Base-by-base conservation (phyloP, 2,329 filamentous ascomycete species). In the Xylaria hypoxylon region DNA sequence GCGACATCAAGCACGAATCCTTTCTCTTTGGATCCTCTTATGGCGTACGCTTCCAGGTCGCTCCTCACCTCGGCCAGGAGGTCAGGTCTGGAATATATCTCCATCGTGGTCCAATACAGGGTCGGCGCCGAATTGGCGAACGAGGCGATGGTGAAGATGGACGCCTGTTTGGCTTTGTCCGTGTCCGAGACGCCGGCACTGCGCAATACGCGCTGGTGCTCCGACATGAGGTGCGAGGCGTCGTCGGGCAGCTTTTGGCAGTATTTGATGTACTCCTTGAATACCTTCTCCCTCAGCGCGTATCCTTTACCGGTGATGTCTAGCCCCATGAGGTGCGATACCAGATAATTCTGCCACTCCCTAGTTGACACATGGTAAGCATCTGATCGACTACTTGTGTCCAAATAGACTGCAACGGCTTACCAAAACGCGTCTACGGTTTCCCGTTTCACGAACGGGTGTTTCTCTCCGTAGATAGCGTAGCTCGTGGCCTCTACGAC, bases 71-170 rank as follows among this genome's bases (percentile, higher is more conserved):
- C 77, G 0, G 67, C 59, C 5, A 84, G 75, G 0, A 84, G 71
- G 0, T 71, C 71, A 0, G 79, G 77, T 0, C 78, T 74, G 5
- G 79, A 79, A 70, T 77, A 82, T 22, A 85, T 71, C 42, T 83
- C 76, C 68, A 77, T 79, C 0, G 85, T 44, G 2, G 80, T 62
- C 83, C 83, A 85, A 70, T 84, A 85, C 1, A 74, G 72, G 1
- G 80, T 76, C 0, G 80, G 79, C 13, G 77, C 72, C 0, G 81
- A 81, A 68, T 85, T 85, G 44, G 76, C 76, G 2, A 81, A 71
- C 35, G 81, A 66, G 0, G 75, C 82, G 10, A 82, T 59, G 53
- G 61, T 58, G 44, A 57, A 62, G 47, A 62, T 62, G 11, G 59
- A 47, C 33, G 59, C 59, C 59, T 62, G 50, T 26, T 52, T 52